phyloP scores from a whole-genome alignment of 2,329 filamentous ascomycete species.

The Pseudocercospora fijiensis region DNA sequence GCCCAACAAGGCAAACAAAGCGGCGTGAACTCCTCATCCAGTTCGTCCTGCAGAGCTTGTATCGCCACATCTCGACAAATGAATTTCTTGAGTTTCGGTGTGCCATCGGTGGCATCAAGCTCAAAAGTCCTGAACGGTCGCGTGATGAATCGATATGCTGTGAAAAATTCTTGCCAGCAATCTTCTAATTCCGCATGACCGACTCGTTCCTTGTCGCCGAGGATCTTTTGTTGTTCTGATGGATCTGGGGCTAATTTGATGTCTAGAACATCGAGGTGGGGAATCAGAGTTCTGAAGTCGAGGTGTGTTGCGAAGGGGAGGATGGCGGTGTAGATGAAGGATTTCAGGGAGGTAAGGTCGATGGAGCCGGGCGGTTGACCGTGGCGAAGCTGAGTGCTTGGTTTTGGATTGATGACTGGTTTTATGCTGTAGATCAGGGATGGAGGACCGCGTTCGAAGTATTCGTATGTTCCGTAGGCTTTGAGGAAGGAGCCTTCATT shows the following conservation, averaged over 20 bases:
- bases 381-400: neutral
- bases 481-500: constrained; percentile 75
- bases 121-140: constrained; percentile 18
- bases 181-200: constrained; percentile 46
- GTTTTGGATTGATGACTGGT: neutral
- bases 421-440: constrained; percentile 35
- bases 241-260: constrained; percentile 46
- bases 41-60: constrained; percentile 26
- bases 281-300: constrained; percentile 30
- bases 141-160: constrained; percentile 27
- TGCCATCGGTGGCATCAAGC: constrained; percentile 10
- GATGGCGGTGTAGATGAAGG: constrained; percentile 37
- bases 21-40: constrained; percentile 30
- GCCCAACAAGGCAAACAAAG: constrained; percentile 35
- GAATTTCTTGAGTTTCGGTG: constrained; percentile 28
- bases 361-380: neutral
- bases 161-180: constrained; percentile 35
- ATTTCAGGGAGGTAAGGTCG: constrained; percentile 31
- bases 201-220: constrained; percentile 41
- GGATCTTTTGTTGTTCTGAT: constrained; percentile 33
- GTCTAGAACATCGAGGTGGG: constrained; percentile 33
- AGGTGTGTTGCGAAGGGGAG: constrained; percentile 36
- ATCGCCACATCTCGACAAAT: constrained; percentile 30
- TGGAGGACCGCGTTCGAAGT: constrained; percentile 61
- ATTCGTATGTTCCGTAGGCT: constrained; percentile 70